Base-by-base conservation (phyloP, 2,329 filamentous ascomycete species). In the Trichoderma hamatum region DNA sequence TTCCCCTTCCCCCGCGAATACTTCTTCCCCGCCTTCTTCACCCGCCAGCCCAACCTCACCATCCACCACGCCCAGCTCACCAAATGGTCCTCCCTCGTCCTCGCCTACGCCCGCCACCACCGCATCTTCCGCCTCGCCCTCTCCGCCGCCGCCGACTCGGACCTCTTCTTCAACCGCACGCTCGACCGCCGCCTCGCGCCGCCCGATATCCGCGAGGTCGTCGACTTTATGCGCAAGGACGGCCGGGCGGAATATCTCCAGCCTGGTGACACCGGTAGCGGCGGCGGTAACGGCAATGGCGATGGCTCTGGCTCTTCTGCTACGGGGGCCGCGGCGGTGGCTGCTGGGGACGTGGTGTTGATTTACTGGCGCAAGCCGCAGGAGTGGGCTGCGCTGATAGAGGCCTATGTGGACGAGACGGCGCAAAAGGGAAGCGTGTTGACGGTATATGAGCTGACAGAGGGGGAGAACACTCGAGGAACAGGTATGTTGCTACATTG, bases 371-470 rank as follows among this genome's bases (percentile, higher is more conserved):
- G 88, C 71, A 91, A 88, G 75, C 90, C 92, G 0, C 93, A 96
- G 77, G 95, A 98, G 82, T 99, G 96, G 95, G 96, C 94, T 2
- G 87, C 85, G 39, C 77, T 90, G 70, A 82, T 98, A 52, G 91
- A 91, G 78, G 86, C 84, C 54, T 98, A 93, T 89, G 91, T 94
- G 56, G 94, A 98, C 34, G 88, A 89, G 71, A 97, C 94, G 70
- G 96, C 89, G 4, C 94, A 97, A 84, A 95, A 92, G 83, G 93
- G 93, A 28, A 89, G 87, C 14, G 95, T 99, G 68, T 80, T 99
- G 76, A 99, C 96, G 68, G 84, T 99, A 28, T 98, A 97, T 80
- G 96, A 99, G 82, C 82, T 99, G 75, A 86, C 89, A 2, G 89
- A 97, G 79, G 93, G 95, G n/a, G 95, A 98, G 76, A 90, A 85